Base-by-base conservation (phyloP, 208 protist species). In the Trypanosoma rangeli region DNA sequence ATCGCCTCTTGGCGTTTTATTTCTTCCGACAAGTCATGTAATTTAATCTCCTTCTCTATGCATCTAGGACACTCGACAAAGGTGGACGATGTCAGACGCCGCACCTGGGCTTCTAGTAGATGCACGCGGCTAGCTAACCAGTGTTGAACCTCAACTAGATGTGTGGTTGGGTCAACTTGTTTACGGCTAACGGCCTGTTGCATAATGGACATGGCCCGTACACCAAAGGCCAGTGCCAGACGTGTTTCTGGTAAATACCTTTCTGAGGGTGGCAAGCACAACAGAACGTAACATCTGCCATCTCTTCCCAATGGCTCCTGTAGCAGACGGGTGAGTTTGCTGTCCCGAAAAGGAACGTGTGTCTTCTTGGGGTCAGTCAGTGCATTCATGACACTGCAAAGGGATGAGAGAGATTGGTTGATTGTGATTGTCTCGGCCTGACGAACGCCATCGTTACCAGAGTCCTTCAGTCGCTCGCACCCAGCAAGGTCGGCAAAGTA, bases 401-500 rank as follows among this genome's bases (percentile, higher is more conserved):
- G 83, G 10, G 93, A 90, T 10, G 97, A 82, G 5, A 98, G 75
- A 8, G 93, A 93, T 28, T 78, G 73, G 69, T 97, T 97, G 69
- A 98, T 97, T 78, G 79, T 83, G 70, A 97, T 94, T 24, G 83
- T 85, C 76, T 97, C 71, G 35, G 29, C 24, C 55, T 20, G 65
- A 82, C 24, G 68, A 56, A 50, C 10, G 46, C 46, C 67, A 16
- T 84, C 29, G 20, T 68, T 83, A 24, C 83, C 79, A 16, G 94
- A 95, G 33, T 82, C 86, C 63, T 94, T 87, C 31, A 94, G 75
- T 20, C 92, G 80, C 78, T 98, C 97, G 42, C 74, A 90, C 31
- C 96, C 97, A 0, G 97, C 96, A 8, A 98, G 79, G 70, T 98
- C 96, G 9, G 98, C 94, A 46, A 98, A 87, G 74, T 70, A 93